phyloP scores from a whole-genome alignment of 495 filamentous ascomycete species.

The Aspergillus conjunctus region DNA sequence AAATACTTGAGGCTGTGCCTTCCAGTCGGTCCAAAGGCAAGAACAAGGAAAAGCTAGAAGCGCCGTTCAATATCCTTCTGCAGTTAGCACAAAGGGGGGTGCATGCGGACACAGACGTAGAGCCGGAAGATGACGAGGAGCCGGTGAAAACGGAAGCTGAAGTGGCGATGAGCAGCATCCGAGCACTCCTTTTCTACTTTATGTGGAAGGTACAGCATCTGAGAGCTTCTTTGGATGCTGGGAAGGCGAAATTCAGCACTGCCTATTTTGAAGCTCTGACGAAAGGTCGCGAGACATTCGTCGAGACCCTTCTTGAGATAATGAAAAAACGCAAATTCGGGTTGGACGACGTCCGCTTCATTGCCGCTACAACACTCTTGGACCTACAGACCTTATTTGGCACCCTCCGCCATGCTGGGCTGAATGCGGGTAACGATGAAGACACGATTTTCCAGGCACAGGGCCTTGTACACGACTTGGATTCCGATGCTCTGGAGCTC shows the following conservation, averaged over 20 bases:
- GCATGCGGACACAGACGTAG: conserved; percentile 31
- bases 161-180: conserved; percentile 69
- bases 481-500: conserved; percentile 55
- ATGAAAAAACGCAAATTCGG: conserved; percentile 53
- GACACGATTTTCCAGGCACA: conserved; percentile 54
- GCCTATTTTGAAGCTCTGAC: conserved; percentile 49
- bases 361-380: conserved; percentile 72
- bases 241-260: conserved; percentile 52
- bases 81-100: conserved; percentile 67
- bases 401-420: conserved; percentile 58
- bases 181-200: conserved; percentile 80
- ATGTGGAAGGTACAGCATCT: conserved; percentile 81
- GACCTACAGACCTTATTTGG: conserved; percentile 81
- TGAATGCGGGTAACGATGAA: conserved; percentile 48
- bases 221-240: conserved; percentile 38
- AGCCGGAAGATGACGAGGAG: conserved; percentile 63
- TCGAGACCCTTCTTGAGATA: conserved; percentile 62
- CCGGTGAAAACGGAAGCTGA: conserved; percentile 72
- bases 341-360: conserved; percentile 74
- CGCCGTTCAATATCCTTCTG: conserved; percentile 69
- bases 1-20: conserved; percentile 65
- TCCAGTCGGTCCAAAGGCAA: conserved; percentile 49
- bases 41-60: conserved; percentile 45
- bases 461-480: conserved; percentile 65
- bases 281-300: conserved; percentile 53